phyloP scores from a whole-genome alignment of 179 eudicot species.

The Beta corolliflora region DNA sequence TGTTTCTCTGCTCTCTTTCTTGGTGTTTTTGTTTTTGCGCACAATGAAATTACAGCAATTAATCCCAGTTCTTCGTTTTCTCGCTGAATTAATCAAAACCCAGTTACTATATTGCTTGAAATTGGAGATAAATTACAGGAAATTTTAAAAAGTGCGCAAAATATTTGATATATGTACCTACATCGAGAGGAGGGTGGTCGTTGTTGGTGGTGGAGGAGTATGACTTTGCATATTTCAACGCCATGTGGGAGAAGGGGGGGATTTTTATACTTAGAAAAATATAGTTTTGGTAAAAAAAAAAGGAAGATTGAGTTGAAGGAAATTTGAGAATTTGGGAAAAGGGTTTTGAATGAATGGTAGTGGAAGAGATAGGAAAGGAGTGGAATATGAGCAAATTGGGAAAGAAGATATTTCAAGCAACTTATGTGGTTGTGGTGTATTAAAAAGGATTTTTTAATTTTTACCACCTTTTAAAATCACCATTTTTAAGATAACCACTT shows the following conservation, averaged over 20 bases:
- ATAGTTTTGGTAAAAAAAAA: neutral
- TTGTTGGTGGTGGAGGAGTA: neutral
- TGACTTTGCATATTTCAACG: constrained; percentile 18
- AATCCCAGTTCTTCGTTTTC: constrained; percentile 1
- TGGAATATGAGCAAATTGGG: neutral
- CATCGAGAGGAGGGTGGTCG: neutral
- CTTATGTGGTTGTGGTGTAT: too few relatives aligned
- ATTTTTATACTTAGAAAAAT: neutral
- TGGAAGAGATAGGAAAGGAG: neutral
- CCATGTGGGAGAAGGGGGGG: constrained; percentile 9
- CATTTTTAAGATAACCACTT: too few relatives aligned
- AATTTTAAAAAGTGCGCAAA: neutral
- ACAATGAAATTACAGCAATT: neutral
- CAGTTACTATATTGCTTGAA: neutral
- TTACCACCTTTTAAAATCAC: too few relatives aligned
- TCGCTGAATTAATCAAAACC: constrained; percentile 4
- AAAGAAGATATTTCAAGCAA: too few relatives aligned
- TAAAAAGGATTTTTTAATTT: too few relatives aligned
- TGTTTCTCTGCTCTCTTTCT: neutral
- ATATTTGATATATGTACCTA: neutral
- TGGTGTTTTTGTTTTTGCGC: neutral
- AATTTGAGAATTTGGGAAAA: neutral
- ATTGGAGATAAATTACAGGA: neutral
- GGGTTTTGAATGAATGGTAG: neutral
- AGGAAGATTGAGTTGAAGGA: neutral